phyloP scores from a whole-genome alignment of 805 yeast species.

The Kodamaea nitidulidarum region DNA sequence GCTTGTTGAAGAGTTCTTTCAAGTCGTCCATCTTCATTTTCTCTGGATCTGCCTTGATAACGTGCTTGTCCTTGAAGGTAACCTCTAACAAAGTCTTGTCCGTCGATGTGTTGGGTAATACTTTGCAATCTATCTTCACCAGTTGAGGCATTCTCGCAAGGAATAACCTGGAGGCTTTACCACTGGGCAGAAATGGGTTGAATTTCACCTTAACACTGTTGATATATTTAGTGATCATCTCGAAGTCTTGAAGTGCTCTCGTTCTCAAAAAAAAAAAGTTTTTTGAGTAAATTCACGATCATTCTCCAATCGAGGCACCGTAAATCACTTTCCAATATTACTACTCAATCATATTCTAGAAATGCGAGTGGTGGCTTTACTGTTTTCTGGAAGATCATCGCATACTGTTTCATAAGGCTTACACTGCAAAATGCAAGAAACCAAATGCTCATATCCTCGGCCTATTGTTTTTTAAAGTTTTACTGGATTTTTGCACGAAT shows the following conservation, averaged over 20 bases:
- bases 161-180: conserved; percentile 71
- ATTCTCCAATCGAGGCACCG: too few relatives aligned
- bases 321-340: too few relatives aligned
- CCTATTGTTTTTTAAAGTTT: too few relatives aligned
- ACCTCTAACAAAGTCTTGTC: conserved; percentile 66
- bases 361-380: too few relatives aligned
- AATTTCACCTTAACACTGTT: conserved; percentile 71
- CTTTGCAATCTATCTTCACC: conserved; percentile 60
- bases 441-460: too few relatives aligned
- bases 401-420: too few relatives aligned
- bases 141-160: conserved; percentile 78
- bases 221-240: conserved; percentile 89
- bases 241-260: neutral
- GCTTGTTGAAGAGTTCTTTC: conserved; percentile 65
- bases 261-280: conserved; percentile 5
- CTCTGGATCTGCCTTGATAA: conserved; percentile 64
- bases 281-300: conserved; percentile 6
- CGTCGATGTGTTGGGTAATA: conserved; percentile 44
- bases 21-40: conserved; percentile 63
- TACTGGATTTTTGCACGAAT: too few relatives aligned
- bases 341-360: too few relatives aligned
- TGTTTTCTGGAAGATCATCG: too few relatives aligned
- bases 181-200: conserved; percentile 67
- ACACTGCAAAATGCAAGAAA: too few relatives aligned
- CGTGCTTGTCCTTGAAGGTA: conserved; percentile 73